Base-by-base conservation (phyloP, 2,329 filamentous ascomycete genomes). In the Hypoxylon sp. region DNA sequence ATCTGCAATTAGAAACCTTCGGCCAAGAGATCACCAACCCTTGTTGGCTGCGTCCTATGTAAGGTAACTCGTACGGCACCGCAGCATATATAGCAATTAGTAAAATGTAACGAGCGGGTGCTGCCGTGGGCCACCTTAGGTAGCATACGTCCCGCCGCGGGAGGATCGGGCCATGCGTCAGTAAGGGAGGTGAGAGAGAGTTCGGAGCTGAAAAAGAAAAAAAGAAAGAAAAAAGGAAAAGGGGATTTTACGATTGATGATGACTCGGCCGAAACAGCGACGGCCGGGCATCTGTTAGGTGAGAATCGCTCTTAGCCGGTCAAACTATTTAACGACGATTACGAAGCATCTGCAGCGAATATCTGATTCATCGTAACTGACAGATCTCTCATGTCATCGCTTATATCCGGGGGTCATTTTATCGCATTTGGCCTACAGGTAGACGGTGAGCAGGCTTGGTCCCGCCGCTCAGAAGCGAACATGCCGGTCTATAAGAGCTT, bases 141-240 rank as follows among this genome's bases (percentile, higher is more conserved):
- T n/a, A n/a, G n/a, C n/a, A n/a, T n/a, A 45, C 35, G 21, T 47
- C 53, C 60, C 49, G 57, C 42, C 29, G 55, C 58, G 61, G 58
- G 61, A 60, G 46, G 58, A 58, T 58, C 61, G 61, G 61, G 50
- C 60, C 52, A 61, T 61, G 61, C 49, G 58, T 58, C 18, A 58
- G 56, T 53, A 23, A 17, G 58, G 55, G 58, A 62, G 61, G 61
- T 62, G 61, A 56, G 21, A 54, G n/a, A n/a, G n/a, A 54, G 6
- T 51, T 48, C 43, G 54, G 61, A 56, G 58, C 61, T 64, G 61
- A 58, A 59, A 61, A 51, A 59, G 57, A 51, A 53, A 61, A 48
- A 43, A 17, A 26, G 20, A 13, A 8, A 54, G 27, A 43, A 50
- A 27, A 57, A 45, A 41, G 40, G 43, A 55, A 10, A 24, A 50